phyloP scores from a whole-genome alignment of 1,139 yeast species.

The Pichia norvegensis region DNA sequence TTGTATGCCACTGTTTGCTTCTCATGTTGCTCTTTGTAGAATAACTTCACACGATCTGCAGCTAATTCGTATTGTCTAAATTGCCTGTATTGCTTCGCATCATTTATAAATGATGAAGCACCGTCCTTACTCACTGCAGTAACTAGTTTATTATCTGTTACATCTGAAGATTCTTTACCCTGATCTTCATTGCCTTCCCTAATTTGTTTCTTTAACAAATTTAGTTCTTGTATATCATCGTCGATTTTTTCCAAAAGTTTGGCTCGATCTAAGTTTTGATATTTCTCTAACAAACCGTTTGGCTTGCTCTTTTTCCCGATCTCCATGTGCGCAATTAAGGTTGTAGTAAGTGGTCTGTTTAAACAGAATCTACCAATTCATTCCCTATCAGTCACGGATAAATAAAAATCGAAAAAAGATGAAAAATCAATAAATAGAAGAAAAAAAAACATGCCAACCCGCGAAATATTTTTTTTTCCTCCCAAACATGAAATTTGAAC shows the following conservation, averaged over 20 bases:
- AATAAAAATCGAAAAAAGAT: no score
- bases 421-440: no score
- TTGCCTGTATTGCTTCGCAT: constrained; percentile 25
- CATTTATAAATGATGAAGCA: constrained; percentile 19
- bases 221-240: constrained; percentile 35
- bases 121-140: constrained; percentile 13
- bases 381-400: no score
- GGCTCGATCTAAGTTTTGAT: constrained; percentile 24
- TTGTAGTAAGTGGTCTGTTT: no score
- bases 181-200: neutral
- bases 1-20: constrained; percentile 69
- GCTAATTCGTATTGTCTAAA: constrained; percentile 66
- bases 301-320: neutral
- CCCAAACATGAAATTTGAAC: no score
- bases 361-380: no score
- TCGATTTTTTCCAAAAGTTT: constrained; percentile 31
- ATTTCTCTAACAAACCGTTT: constrained; percentile 5
- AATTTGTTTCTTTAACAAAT: constrained; percentile 27
- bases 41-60: constrained; percentile 58
- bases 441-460: no score
- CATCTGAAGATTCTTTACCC: neutral
- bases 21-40: constrained; percentile 62
- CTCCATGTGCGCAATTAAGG: no score
- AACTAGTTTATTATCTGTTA: neutral
- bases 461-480: no score